Evolutionary conservation across 345 rosid species (phyloP).

Genomic region (Passiflora organensis): DNA sequence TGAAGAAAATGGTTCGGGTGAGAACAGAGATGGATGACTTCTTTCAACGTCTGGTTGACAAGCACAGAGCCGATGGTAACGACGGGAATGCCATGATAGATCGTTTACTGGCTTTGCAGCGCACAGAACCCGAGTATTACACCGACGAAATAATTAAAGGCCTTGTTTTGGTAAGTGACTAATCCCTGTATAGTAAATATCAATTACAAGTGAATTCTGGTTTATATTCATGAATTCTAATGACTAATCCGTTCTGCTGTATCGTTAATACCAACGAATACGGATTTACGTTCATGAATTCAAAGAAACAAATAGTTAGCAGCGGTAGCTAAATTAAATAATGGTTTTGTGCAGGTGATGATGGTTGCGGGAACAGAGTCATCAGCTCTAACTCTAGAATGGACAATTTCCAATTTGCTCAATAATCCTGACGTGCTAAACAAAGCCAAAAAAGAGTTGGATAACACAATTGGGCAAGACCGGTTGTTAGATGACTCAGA

Average conservation of each 20-base stretch:
- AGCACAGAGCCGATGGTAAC: background rate
- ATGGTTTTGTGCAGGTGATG: background rate
- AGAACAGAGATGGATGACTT: background rate
- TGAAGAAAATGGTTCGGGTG: background rate
- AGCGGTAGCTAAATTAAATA: no score
- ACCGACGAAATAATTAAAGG: no score
- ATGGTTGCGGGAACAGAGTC: constrained; percentile 49
- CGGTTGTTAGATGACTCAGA: constrained; percentile 15
- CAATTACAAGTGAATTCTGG: no score
- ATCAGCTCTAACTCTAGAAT: constrained; percentile 33
- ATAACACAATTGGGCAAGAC: constrained; percentile 18
- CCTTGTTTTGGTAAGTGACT: no score
- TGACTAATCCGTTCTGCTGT: no score
- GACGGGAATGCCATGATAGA: background rate
- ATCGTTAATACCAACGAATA: no score
- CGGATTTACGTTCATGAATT: no score
- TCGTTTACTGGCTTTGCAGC: background rate
- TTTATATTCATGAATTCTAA: no score
- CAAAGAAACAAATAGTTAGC: no score
- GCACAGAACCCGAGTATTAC: no score
- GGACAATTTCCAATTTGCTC: constrained; percentile 47
- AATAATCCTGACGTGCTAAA: constrained; percentile 30
- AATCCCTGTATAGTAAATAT: no score
- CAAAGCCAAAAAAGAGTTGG: constrained; percentile 31
- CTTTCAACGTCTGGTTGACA: background rate